Evolutionary conservation across 352 stramenopile genomes (phyloP).

Genomic region (Phytophthora syringae): DNA sequence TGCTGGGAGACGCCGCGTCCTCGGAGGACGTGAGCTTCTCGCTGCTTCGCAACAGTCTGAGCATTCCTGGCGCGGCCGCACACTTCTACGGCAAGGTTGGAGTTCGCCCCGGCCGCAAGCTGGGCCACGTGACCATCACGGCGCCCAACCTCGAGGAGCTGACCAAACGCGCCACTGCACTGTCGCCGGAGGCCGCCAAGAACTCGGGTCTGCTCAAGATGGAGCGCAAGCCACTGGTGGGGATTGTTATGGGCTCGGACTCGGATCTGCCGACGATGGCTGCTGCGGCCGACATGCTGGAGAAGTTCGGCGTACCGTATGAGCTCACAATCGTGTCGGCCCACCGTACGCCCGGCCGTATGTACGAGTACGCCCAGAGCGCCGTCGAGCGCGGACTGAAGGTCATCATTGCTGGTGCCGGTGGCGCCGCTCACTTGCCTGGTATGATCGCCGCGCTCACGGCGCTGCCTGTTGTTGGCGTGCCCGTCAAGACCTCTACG

Average conservation of each 20-base stretch:
- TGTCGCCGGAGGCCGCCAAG: slow-evolving; percentile 51
- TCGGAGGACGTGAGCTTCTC: slow-evolving; percentile 86
- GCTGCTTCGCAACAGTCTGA: slow-evolving; percentile 65
- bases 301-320: slow-evolving; percentile 96
- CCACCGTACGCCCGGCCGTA: slow-evolving; percentile 96
- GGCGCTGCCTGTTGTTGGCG: slow-evolving; percentile 93
- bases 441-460: slow-evolving; percentile 93
- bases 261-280: slow-evolving; percentile 98
- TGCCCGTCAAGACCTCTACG: slow-evolving; percentile 98
- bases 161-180: slow-evolving; percentile 59
- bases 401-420: slow-evolving; percentile 96
- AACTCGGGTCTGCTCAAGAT: slow-evolving; percentile 47
- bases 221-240: slow-evolving; percentile 55
- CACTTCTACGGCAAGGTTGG: slow-evolving; percentile 97
- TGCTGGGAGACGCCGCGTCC: slow-evolving; percentile 73
- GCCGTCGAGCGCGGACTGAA: slow-evolving; percentile 91
- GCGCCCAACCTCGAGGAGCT: slow-evolving; percentile 89
- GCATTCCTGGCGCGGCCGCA: slow-evolving; percentile 86
- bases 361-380: slow-evolving; percentile 95
- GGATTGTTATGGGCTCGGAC: slow-evolving; percentile 94
- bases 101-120: slow-evolving; percentile 94
- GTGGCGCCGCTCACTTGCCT: slow-evolving; percentile 97
- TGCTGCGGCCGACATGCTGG: slow-evolving; percentile 94
- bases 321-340: slow-evolving; percentile 98
- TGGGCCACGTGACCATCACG: slow-evolving; percentile 97